A percentile compares a stretch with the other conserved stretches of the same genome.
phyloP scores from a whole-genome alignment of 176 grass and related monocot genomes.

The Oryza meyeriana region DNA sequence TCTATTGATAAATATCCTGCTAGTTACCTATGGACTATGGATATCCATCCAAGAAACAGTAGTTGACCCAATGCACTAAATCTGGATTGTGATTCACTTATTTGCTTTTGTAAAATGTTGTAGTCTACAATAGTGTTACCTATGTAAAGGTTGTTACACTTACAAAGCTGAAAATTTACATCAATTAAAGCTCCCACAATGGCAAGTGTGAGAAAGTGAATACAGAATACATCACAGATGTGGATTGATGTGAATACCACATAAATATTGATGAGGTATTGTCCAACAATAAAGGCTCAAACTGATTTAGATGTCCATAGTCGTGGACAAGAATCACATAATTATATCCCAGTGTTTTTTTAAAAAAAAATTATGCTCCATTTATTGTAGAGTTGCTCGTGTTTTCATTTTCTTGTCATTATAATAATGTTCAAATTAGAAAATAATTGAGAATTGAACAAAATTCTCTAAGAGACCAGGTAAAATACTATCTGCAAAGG shows the following conservation, averaged over 20 bases:
- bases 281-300: neutral
- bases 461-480: neutral
- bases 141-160: neutral
- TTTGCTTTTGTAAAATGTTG: neutral
- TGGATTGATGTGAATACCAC: neutral
- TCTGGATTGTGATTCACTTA: neutral
- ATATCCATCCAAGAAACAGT: neutral
- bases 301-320: neutral
- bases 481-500: neutral
- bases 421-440: neutral
- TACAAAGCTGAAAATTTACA: neutral
- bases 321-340: neutral
- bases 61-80: neutral
- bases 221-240: neutral
- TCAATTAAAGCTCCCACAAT: neutral
- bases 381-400: neutral
- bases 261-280: neutral
- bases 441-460: neutral
- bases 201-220: neutral
- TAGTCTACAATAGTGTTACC: neutral
- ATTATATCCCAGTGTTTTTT: neutral
- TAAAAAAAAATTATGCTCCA: neutral
- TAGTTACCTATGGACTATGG: neutral
- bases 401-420: neutral
- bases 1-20: neutral